Base-by-base conservation (phyloP, 78 protist genomes). In the Polysphondylium violaceum region DNA sequence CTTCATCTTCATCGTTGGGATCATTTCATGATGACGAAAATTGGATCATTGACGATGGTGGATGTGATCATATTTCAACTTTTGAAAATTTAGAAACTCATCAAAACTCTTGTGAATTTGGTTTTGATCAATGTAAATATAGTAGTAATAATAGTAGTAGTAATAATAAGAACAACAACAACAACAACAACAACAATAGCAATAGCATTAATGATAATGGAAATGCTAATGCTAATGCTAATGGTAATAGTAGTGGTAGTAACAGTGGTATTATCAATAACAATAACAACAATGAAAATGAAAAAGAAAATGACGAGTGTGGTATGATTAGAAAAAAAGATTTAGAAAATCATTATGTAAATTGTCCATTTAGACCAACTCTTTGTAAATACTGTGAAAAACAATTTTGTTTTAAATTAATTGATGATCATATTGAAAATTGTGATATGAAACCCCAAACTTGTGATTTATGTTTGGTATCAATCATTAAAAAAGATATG, bases 401-500 rank as follows among this genome's bases (percentile, higher is more conserved):
- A 25, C 68, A 59, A 14, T 61, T 50, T 76, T 3, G 8, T 9
- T 3, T 27, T 41, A 53, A 59, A 11, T 76, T n/a, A n/a, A 3
- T 27, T 23, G 50, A 56, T 9, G 2, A 2, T 31, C 55, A n/a
- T n/a, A n/a, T n/a, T n/a, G n/a, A n/a, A n/a, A n/a, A n/a, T n/a
- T n/a, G n/a, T n/a, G n/a, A n/a, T 11, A 59, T 31, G 40, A 31
- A 11, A 47, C 53, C 53, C 53, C 53, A 47, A 47, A 21, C 14
- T 53, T 53, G 21, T 53, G 14, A 53, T 53, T 53, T 21, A 21
- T 53, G 21, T 53, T 53, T n/a, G n/a, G n/a, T n/a, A n/a, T n/a
- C n/a, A n/a, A n/a, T n/a, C n/a, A n/a, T n/a, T n/a, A 78, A 64
- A 35, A 78, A 64, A 51, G 88, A 64, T 16, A 50, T 65, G n/a